A percentile compares a stretch with the other conserved stretches of the same genome.
These are phyloP conservation scores for Fraxinus baroniana DNA, from an alignment of 305 asterid species.

Conservation along the genomic window DNA sequence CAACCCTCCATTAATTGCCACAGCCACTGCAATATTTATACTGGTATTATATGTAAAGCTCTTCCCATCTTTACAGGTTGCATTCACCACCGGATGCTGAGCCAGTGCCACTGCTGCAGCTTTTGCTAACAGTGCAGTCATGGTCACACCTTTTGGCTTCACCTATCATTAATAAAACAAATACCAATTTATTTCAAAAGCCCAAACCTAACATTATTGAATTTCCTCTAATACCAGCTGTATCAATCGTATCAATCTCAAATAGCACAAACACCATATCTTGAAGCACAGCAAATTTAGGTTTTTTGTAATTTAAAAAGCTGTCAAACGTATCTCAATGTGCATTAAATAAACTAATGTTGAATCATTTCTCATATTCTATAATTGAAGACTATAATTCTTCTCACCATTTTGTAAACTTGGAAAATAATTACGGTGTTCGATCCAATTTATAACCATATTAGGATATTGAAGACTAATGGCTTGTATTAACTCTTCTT, in stretches of 20 bases:
- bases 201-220: not conserved
- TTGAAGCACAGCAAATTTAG: not conserved
- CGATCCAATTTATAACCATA: not conserved
- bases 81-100: conserved; percentile 93
- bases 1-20: conserved; percentile 86
- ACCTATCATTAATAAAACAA: conserved; percentile 37
- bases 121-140: conserved; percentile 91
- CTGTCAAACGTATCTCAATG: not conserved
- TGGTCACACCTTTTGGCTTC: conserved; percentile 81
- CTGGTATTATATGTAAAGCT: conserved; percentile 77
- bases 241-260: not conserved
- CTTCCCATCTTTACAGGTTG: conserved; percentile 90
- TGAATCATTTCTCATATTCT: not conserved
- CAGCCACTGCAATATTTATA: conserved; percentile 89
- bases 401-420: not conserved
- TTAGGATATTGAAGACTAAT: not conserved
- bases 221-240: not conserved
- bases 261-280: not conserved
- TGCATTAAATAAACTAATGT: not conserved
- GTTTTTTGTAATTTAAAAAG: not conserved
- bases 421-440: not conserved
- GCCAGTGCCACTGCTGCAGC: conserved; percentile 94
- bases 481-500: not conserved
- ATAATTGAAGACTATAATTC: not conserved
- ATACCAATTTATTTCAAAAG: not conserved